Conservation (phyloP, 805 yeast species). For the Ogataea paradorogensis region DNA sequence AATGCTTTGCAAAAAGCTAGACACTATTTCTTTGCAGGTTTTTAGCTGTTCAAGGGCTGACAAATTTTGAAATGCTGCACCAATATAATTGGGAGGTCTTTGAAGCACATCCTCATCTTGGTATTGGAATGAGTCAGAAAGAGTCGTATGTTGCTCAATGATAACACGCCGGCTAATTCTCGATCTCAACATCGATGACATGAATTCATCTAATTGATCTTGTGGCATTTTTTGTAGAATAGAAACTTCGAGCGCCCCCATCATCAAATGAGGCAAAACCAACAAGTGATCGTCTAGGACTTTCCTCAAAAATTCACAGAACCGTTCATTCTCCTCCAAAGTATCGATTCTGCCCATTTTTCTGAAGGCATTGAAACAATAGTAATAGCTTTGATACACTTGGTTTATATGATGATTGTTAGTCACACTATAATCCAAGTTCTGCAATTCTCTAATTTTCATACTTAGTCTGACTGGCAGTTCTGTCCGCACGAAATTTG, state of each 20-base stretch:
- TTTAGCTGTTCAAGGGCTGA: conserved; percentile 66
- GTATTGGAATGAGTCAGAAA: conserved; percentile 59
- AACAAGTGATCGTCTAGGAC: conserved; percentile 77
- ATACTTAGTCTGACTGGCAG: conserved; percentile 81
- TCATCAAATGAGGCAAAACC: conserved; percentile 82
- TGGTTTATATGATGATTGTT: conserved; percentile 83
- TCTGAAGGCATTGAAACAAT: conserved; percentile 82
- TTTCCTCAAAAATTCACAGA: conserved; percentile 60
- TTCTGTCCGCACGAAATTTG: conserved; percentile 85
- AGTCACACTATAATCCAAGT: conserved; percentile 75
- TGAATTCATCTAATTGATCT: conserved; percentile 62
- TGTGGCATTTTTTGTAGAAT: conserved; percentile 58
- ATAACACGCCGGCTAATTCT: conserved; percentile 87
- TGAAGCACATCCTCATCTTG: conserved; percentile 41
- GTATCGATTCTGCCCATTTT: conserved; percentile 64
- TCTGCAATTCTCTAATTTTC: conserved; percentile 73
- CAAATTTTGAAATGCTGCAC: conserved; percentile 82
- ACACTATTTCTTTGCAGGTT: conserved; percentile 49
- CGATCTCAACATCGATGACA: conserved; percentile 76
- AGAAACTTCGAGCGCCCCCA: conserved; percentile 87
- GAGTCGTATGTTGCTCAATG: conserved; percentile 85
- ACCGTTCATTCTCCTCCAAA: conserved; percentile 70
- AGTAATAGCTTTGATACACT: conserved; percentile 82
- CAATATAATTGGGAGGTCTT: conserved; percentile 54
- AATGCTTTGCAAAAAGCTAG: conserved; percentile 49